Evolutionary conservation across 495 filamentous ascomycete genomes (phyloP).

Genomic region (Tuber calosporum): DNA sequence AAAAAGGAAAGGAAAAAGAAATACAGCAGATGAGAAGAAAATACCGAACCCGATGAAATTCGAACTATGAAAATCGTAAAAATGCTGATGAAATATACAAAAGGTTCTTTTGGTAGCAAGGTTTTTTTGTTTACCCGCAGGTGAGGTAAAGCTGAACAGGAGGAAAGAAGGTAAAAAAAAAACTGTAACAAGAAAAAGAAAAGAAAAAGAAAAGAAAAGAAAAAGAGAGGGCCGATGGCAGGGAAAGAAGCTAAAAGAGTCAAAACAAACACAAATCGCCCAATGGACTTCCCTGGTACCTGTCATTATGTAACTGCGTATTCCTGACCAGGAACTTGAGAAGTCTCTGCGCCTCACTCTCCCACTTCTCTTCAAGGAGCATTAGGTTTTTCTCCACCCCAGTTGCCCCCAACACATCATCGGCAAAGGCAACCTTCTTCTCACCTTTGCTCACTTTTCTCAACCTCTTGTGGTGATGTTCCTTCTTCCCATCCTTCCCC

Average conservation of each 20-base stretch:
- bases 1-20: background rate
- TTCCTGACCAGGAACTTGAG: constrained; percentile 33
- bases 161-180: background rate
- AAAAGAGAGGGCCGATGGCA: background rate
- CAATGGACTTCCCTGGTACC: constrained; percentile 13
- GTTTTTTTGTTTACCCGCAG: background rate
- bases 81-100: background rate
- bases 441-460: constrained; percentile 21
- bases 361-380: constrained; percentile 41
- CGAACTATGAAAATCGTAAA: background rate
- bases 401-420: constrained; percentile 18
- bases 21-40: constrained; percentile 1
- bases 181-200: too few relatives aligned
- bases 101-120: background rate
- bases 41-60: constrained; percentile 1
- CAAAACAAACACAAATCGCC: constrained; percentile 18
- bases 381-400: constrained; percentile 35
- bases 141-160: background rate
- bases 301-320: constrained; percentile 16
- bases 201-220: too few relatives aligned
- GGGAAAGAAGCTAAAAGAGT: constrained; percentile 8
- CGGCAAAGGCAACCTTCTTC: constrained; percentile 34
- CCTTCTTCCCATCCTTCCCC: constrained; percentile 8
- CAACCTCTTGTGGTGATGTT: constrained; percentile 4
- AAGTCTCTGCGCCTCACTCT: constrained; percentile 37